Conservation (phyloP, 2,329 filamentous ascomycete genomes). For the Calonectria ilicicola region DNA sequence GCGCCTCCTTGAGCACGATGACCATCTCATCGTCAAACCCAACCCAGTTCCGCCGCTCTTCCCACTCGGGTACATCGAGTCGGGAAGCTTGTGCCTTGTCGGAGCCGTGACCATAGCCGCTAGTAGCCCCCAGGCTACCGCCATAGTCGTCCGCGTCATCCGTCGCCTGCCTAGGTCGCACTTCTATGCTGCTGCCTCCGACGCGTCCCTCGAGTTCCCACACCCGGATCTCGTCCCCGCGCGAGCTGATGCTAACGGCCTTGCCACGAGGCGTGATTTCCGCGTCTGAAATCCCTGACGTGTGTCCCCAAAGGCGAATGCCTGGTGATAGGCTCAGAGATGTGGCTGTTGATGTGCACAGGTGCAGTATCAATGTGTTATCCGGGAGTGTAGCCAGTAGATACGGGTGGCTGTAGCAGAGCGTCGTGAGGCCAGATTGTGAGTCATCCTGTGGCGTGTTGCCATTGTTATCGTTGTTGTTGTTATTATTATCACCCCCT, state of each 20-base stretch:
- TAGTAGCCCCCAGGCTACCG: not conserved
- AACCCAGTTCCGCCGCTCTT: constrained; percentile 73
- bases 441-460: constrained; percentile 21
- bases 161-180: constrained; percentile 54
- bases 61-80: constrained; percentile 46
- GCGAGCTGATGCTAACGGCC: constrained; percentile 86
- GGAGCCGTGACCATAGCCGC: not conserved
- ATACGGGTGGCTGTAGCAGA: constrained; percentile 85
- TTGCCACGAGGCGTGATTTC: constrained; percentile 88
- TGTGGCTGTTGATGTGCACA: constrained; percentile 79
- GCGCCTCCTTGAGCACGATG: constrained; percentile 82
- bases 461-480: constrained; percentile 1
- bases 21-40: constrained; percentile 94
- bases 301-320: constrained; percentile 89
- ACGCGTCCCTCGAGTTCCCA: constrained; percentile 88
- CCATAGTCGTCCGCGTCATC: constrained; percentile 34
- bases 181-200: constrained; percentile 65
- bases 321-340: constrained; percentile 78
- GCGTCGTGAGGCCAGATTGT: constrained; percentile 65
- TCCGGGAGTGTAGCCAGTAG: constrained; percentile 86
- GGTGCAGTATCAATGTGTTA: constrained; percentile 86
- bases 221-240: constrained; percentile 83
- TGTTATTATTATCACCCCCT: constrained; percentile 19
- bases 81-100: constrained; percentile 5
- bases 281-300: constrained; percentile 86